Base-by-base conservation (phyloP, 768 basidiomycete genomes). In the Crassisporium funariophilum region DNA sequence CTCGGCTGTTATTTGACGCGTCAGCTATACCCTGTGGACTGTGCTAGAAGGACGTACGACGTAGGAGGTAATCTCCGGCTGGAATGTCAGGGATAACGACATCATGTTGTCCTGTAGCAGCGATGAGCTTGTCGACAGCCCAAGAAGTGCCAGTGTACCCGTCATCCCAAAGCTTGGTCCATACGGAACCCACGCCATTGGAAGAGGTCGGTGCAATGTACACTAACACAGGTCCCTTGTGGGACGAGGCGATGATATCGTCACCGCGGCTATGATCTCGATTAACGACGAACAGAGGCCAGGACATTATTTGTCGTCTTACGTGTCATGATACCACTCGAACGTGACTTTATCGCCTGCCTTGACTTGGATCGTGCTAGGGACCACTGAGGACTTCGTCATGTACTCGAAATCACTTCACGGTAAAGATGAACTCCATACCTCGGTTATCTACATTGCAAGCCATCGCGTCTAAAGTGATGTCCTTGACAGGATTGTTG, bases 1-100 rank as follows among this genome's bases (percentile, higher is more conserved):
- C 21, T 65, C 72, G 25, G 72, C 75, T 62, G 36, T 35, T 20
- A 24, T 56, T 46, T 68, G 71, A 52, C 68, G 69, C 9, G 76
- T 74, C 54, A 50, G n/a, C 9, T 17, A 5, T 12, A 5, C 10
- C 2, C 1, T 20, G 4, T 8, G 5, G 2, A 33, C n/a, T 29
- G 24, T 6, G 11, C 10, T 48, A 19, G 8, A 40, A 20, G 7
- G 34, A 47, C 63, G 2, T 55, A 67, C 67, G 57, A 12, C 68
- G 66, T 16, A 69, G 50, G 25, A 69, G 55, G 53, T 69, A 68
- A 45, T 68, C 62, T 8, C 66, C 68, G 24, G 67, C 61, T 17
- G 68, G 60, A 23, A 70, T 52, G 31, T 68, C 47, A 12, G 68
- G 68, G 27, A 70, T 57, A n/a, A 49, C 57, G 25, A 70, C 53